These are phyloP conservation scores for Sicyos baderoa DNA, from an alignment of 306 rosid genomes.

Conservation along the genomic window DNA sequence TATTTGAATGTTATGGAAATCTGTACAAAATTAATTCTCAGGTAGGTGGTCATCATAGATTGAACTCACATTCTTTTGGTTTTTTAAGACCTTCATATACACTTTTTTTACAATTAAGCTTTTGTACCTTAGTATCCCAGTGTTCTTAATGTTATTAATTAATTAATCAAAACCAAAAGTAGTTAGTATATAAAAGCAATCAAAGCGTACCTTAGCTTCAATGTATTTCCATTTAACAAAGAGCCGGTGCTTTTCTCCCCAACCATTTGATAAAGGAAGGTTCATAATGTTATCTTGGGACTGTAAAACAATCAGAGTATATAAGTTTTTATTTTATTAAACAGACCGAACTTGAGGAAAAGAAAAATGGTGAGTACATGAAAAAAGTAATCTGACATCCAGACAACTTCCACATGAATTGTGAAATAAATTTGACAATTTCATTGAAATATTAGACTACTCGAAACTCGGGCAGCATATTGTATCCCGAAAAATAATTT, in stretches of 20 bases:
- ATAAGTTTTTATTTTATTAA: neutral
- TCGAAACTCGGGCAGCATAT: neutral
- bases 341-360: too few relatives aligned
- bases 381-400: neutral
- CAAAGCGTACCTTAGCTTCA: conserved; percentile 68
- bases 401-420: neutral
- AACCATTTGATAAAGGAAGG: conserved; percentile 78
- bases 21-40: too few relatives aligned
- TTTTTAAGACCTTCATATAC: too few relatives aligned
- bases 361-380: too few relatives aligned
- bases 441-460: neutral
- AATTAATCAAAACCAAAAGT: neutral
- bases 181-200: neutral
- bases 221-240: conserved; percentile 81
- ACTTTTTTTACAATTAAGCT: too few relatives aligned
- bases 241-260: conserved; percentile 89
- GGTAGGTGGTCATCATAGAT: neutral
- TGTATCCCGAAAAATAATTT: neutral
- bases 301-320: conserved; percentile 33
- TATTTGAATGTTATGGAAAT: too few relatives aligned
- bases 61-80: too few relatives aligned
- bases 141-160: neutral
- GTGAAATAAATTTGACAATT: neutral
- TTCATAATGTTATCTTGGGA: conserved; percentile 97
- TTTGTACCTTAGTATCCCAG: neutral